phyloP scores from a whole-genome alignment of 371 early-diverging fungal genomes.

The Mortierella sp. region DNA sequence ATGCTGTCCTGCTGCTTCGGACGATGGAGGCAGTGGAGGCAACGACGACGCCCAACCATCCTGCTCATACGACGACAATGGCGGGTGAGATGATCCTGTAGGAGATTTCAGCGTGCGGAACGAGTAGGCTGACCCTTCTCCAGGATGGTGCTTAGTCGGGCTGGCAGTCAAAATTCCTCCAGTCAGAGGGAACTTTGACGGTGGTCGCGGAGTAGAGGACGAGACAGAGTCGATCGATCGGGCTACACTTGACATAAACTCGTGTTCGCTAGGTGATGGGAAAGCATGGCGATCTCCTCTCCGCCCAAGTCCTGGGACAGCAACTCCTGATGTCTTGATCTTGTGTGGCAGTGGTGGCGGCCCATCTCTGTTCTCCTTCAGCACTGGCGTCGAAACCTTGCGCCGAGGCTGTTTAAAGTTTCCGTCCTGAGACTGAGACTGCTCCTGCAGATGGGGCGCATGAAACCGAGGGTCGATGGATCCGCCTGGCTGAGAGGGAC shows the following conservation, averaged over 20 bases:
- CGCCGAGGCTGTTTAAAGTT: slow-evolving; percentile 19
- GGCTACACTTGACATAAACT: slow-evolving; percentile 26
- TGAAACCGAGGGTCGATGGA: slow-evolving; percentile 30
- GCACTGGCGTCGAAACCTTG: slow-evolving; percentile 21
- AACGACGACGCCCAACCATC: slow-evolving; percentile 9
- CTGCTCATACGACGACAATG: slow-evolving; percentile 4
- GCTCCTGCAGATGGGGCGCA: slow-evolving; percentile 31
- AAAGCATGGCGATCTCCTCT: slow-evolving; percentile 20
- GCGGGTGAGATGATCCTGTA: slow-evolving; percentile 8
- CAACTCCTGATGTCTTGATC: slow-evolving; percentile 24
- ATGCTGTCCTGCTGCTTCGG: not conserved
- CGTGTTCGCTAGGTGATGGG: slow-evolving; percentile 37
- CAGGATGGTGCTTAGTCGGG: slow-evolving; percentile 22
- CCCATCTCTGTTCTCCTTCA: slow-evolving; percentile 20
- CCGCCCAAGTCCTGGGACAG: slow-evolving; percentile 20
- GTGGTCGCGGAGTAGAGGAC: slow-evolving; percentile 19
- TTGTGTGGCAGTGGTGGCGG: not conserved
- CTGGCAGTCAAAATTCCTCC: slow-evolving; percentile 28
- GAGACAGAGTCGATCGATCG: slow-evolving; percentile 31
- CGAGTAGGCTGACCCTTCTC: slow-evolving; percentile 33
- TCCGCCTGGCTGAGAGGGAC: not conserved
- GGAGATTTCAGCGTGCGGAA: slow-evolving; percentile 37
- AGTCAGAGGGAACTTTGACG: slow-evolving; percentile 15
- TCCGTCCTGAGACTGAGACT: slow-evolving; percentile 30
- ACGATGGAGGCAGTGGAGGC: slow-evolving; percentile 21